A percentile compares a stretch with the other conserved stretches of the same genome.
Evolutionary conservation across 306 rosid species (phyloP).

Genomic region (Glycine latifolia): DNA sequence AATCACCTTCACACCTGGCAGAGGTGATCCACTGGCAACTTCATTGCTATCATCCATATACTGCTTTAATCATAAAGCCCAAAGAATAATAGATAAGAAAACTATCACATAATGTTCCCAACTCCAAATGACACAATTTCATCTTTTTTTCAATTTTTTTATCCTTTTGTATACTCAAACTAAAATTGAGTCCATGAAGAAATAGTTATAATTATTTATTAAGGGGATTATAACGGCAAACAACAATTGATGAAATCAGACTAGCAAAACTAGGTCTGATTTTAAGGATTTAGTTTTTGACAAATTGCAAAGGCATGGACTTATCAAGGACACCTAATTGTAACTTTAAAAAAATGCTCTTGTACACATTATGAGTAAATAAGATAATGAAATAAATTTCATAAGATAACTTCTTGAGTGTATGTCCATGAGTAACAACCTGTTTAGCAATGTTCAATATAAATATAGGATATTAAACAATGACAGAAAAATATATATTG

Average conservation of each 20-base stretch:
- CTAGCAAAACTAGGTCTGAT: constrained; percentile 32
- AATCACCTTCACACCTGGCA: constrained; percentile 99
- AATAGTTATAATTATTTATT: not conserved
- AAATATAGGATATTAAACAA: not conserved
- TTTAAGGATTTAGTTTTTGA: constrained; percentile 27
- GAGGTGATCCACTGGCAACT: constrained; percentile 96
- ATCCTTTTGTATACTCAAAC: not conserved
- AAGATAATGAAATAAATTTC: not conserved
- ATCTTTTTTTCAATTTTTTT: not conserved
- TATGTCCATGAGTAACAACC: constrained; percentile 29
- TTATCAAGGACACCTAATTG: not conserved
- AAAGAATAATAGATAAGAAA: constrained; percentile 43
- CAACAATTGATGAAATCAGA: constrained; percentile 36
- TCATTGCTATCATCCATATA: constrained; percentile 66
- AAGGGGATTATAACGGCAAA: constrained; percentile 18
- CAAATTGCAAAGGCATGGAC: constrained; percentile 25
- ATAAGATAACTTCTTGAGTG: constrained; percentile 14
- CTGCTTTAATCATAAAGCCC: constrained; percentile 63
- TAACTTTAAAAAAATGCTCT: not conserved
- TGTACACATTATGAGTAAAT: constrained; percentile 10
- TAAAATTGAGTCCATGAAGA: not conserved
- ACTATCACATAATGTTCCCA: constrained; percentile 7
- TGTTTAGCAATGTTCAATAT: constrained; percentile 8
- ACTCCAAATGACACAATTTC: constrained; percentile 32
- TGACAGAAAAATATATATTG: no score